Evolutionary conservation across 2,329 filamentous ascomycete species (phyloP), one percentile per base, ranked within the genome.

Genomic region (Colletotrichum melonis): DNA sequence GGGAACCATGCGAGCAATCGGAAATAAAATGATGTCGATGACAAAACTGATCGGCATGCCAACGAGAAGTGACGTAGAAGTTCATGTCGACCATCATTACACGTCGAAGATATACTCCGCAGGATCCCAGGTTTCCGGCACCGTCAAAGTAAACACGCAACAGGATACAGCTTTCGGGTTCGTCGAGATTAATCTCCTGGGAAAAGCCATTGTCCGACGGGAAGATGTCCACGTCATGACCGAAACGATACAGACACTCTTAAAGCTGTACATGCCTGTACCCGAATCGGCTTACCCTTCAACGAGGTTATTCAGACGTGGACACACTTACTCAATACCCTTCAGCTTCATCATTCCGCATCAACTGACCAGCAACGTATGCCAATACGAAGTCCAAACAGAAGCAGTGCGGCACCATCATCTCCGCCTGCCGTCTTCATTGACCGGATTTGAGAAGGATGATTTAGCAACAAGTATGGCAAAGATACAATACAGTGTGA

Each of bases 321-420:
- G 84, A 1, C 78, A 78, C 69, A 83, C 81, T 16, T 88, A 89
- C 79, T 83, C 77, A 7, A 79, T 91, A 26, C 88, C 89, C 11
- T 89, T 91, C 81, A 80, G 88, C 79, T 91, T 91, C 76, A 85
- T 90, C 69, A 84, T 91, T 16, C 89, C 89, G 19, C 82, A 83
- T 75, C 86, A 89, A 67, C 85, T 91, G 69, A 90, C 89, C 11
- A 82, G 90, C 55, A 84, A 84, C 70, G 88, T 88, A 14, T 91
- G 89, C 82, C 86, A 81, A 76, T 88, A 91, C 81, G 74, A 78
- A n/a, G 83, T 85, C 69, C 80, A 82, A 38, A 82, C 83, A 42
- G 80, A 82, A 16, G 80, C 80, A 55, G 82, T 91, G 28, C 83
- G 84, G 62, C 86, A 88, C 46, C 82, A 86, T 54, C 89, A 91